These are phyloP conservation scores for Pistacia vera DNA, from an alignment of 345 rosid species.

Conservation along the genomic window DNA sequence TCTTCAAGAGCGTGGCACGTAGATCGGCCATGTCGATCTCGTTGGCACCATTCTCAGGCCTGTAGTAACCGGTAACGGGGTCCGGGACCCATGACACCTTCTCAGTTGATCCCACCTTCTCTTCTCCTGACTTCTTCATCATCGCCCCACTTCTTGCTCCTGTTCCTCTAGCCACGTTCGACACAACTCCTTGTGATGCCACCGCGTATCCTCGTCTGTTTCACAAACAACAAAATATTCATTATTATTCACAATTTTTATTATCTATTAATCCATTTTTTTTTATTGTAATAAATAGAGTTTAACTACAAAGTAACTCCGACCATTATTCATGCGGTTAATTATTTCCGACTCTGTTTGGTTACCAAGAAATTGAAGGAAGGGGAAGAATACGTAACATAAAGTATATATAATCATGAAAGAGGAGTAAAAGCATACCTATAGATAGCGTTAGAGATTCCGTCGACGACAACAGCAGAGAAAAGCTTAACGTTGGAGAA, in stretches of 20 bases:
- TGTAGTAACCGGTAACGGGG: slow-evolving; percentile 81
- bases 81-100: slow-evolving; percentile 80
- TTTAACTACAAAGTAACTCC: background rate
- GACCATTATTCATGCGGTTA: background rate
- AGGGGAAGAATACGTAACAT: background rate
- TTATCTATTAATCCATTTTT: too few relatives aligned
- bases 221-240: background rate
- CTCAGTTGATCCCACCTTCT: slow-evolving; percentile 39
- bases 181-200: slow-evolving; percentile 30
- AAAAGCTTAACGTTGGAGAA: slow-evolving; percentile 44
- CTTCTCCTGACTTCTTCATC: slow-evolving; percentile 52
- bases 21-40: slow-evolving; percentile 76
- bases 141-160: slow-evolving; percentile 19
- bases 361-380: background rate
- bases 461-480: slow-evolving; percentile 36
- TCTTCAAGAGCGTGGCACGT: slow-evolving; percentile 65
- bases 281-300: background rate
- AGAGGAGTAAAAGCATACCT: slow-evolving; percentile 27
- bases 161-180: slow-evolving; percentile 24
- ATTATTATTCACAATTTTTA: background rate
- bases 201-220: slow-evolving; percentile 45
- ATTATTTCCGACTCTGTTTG: background rate
- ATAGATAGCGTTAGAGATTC: slow-evolving; percentile 35
- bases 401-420: too few relatives aligned
- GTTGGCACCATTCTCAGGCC: slow-evolving; percentile 65